Base-by-base conservation (phyloP, 2,329 filamentous ascomycete genomes). In the Elsinoe necatrix region DNA sequence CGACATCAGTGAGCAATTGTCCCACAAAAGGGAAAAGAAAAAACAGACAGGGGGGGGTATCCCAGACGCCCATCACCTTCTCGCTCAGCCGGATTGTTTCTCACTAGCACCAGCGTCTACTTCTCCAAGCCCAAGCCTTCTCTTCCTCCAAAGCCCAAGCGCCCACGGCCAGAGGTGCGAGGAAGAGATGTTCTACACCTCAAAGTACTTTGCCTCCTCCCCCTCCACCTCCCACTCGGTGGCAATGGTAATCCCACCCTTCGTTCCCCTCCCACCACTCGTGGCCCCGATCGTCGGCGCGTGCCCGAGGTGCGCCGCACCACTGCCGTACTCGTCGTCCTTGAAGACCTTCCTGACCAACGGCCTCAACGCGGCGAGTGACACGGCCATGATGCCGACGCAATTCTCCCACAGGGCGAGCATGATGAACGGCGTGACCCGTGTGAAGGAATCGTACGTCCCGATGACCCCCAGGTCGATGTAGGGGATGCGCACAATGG, bases 401-500 rank as follows among this genome's bases (percentile, higher is more conserved):
- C 39, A 35, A 25, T 56, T 56, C 54, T 56, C 54, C 54, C 54
- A 56, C 8, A 56, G 27, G 9, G 35, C 41, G 18, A 45, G 41
- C 35, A 56, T 52, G 31, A 52, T 37, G 16, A 52, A 52, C n/a
- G 48, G 48, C 18, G 48, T 52, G 27, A 52, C 48, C 20, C 37
- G 37, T 14, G 18, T 23, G 27, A 35, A 52, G n/a, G 48, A 37
- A 18, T 52, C 48, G 31, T 52, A 35, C 11, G 23, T 31, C 8
- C 48, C 48, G 31, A 52, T 52, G 18, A 52, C 18, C 4, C 48
- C 48, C 6, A 52, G 16, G 43, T 57, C 41, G 25, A 66, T 61
- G 50, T 62, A 64, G 2, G 45, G 23, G 25, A 66, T 60, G 14
- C 63, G 60, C 7, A 65, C 57, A 31, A 66, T 41, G 29, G 62